Percentiles rank a stretch among this genome's conserved stretches.
Conservation (phyloP, 768 basidiomycete genomes). For the Boletus bicolor region DNA sequence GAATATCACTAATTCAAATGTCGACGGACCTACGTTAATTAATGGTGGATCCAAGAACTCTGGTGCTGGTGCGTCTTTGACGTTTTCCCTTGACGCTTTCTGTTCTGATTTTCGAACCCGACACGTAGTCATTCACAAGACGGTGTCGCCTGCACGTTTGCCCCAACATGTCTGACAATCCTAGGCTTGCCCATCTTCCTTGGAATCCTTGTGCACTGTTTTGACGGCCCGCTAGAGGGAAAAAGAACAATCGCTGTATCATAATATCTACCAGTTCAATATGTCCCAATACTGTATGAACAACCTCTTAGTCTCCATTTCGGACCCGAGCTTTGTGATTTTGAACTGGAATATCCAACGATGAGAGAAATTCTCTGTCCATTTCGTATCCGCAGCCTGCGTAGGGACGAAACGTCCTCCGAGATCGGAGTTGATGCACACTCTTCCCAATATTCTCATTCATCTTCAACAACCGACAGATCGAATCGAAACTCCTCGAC, state of each 20-base stretch:
- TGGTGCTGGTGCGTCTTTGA: conserved; percentile 8
- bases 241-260: neutral
- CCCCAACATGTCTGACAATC: neutral
- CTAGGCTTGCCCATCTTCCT: neutral
- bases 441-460: too few relatives aligned
- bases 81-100: neutral
- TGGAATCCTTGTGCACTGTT: too few relatives aligned
- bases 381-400: neutral
- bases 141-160: neutral
- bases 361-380: neutral
- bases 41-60: neutral
- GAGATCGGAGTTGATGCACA: too few relatives aligned
- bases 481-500: too few relatives aligned
- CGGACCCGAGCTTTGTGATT: neutral
- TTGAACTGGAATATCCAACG: neutral
- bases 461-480: too few relatives aligned
- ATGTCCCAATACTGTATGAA: neutral
- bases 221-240: neutral
- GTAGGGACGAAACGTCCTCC: too few relatives aligned
- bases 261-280: neutral
- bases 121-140: conserved; percentile 12
- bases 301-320: too few relatives aligned
- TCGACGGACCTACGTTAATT: conserved; percentile 6
- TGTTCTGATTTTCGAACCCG: neutral
- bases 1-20: neutral